Conservation (phyloP, 164 flowering plant genomes). For the Stephania yunnanensis region DNA sequence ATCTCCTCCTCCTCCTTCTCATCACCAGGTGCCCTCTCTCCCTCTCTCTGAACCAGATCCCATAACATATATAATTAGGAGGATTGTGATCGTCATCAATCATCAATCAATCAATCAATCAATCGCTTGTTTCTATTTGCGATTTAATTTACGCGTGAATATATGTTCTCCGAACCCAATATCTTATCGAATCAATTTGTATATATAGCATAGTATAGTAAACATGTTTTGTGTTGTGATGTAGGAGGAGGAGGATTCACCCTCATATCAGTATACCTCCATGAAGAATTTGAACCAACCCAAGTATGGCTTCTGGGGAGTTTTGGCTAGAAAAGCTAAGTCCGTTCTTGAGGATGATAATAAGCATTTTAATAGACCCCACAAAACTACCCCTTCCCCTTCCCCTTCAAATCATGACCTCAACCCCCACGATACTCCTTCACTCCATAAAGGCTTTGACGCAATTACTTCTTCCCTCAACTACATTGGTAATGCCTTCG, state of each 20-base stretch:
- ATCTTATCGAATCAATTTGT: too few species aligned
- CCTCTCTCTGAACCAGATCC: background rate
- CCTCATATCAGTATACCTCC: conserved; percentile 45
- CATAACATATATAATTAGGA: too few species aligned
- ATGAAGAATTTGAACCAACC: conserved; percentile 43
- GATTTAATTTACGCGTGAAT: too few species aligned
- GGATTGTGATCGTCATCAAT: too few species aligned
- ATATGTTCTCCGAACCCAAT: too few species aligned
- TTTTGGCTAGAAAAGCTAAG: conserved; percentile 84
- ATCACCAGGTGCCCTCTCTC: conserved; percentile 25
- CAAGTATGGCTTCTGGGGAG: conserved; percentile 78
- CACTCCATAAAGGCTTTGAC: conserved; percentile 57
- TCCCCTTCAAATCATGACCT: too few species aligned
- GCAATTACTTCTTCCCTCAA: conserved; percentile 69
- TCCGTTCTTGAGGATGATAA: conserved; percentile 76
- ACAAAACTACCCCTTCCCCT: conserved; percentile 19
- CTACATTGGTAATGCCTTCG: conserved; percentile 79
- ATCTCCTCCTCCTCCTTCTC: conserved; percentile 8
- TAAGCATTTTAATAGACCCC: conserved; percentile 30
- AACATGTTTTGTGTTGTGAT: conserved; percentile 12
- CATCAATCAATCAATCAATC: too few species aligned
- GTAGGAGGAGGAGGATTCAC: conserved; percentile 30
- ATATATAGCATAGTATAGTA: too few species aligned
- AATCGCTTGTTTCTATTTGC: too few species aligned
- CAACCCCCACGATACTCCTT: conserved; percentile 39